Base-by-base conservation (phyloP, 352 stramenopile species). In the Phytophthora citrophthora region DNA sequence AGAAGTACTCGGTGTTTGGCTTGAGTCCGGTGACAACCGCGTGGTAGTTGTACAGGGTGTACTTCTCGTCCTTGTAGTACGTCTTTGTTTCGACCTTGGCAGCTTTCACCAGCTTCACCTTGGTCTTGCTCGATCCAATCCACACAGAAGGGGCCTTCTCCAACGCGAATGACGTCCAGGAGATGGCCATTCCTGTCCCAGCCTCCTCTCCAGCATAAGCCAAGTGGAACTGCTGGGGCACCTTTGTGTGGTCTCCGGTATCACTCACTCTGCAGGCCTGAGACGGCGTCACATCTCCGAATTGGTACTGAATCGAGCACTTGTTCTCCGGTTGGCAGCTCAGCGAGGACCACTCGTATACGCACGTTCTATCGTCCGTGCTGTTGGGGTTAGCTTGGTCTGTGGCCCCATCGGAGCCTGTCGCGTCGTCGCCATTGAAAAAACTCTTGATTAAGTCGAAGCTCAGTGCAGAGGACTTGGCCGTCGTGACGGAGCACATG, bases 151-250 rank as follows among this genome's bases (percentile, higher is more conserved):
- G 71, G n/a, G 69, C 39, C 27, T 57, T 47, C 3, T 82, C 61
- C 11, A 61, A 9, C 3, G 16, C 47, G 53, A 72, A 77, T 5
- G 79, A 82, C 0, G 75, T 55, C 79, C 79, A 89, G 10, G 76
- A 74, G 38, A 74, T 70, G 1, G 66, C 46, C 66, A 74, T 74
- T 6, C 66, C 66, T 5, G 61, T 74, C 4, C 66, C 66, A 15
- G 66, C 49, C 36, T 70, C 49, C 34, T 74, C 18, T 2, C 66
- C 66, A 43, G 79, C 79, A 39, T 70, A 89, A 1, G 79, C 76
- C 29, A 81, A 58, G 57, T 89, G 79, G 34, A 86, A 59, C 27
- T 89, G 79, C 60, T 84, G 78, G 6, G 78, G 78, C 4, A 63
- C 16, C 9, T 45, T 61, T 0, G 71, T 36, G 5, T 76, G 34